Evolutionary conservation across 768 basidiomycete genomes (phyloP), one percentile per base, ranked within the genome.

Genomic region (Lentinus tigrinus): DNA sequence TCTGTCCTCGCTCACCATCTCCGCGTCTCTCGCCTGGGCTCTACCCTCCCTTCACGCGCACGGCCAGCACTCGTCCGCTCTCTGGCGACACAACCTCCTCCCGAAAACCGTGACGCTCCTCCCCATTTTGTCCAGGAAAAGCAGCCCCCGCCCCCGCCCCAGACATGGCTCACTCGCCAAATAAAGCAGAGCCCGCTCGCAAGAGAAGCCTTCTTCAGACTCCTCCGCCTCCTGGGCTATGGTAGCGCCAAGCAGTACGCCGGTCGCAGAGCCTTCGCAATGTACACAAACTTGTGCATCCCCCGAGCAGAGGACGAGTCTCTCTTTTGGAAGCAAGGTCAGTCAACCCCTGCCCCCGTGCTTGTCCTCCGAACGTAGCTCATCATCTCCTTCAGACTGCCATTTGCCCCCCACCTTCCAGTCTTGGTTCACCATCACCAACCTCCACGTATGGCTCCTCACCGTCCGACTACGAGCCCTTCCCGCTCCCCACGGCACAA

Each of bases 371-470:
- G n/a, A n/a, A n/a, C 31, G 31, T 3, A 4, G 46, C 27, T 48
- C 31, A 21, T 11, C 23, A 4, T 24, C 13, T 50, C 17, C 34
- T n/a, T 0, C 65, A 97, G 95, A 84, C 58, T 96, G 91, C 67
- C 79, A 79, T 57, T 80, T 98, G 6, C 94, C 95, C 10, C 89
- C 88, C 13, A 97, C 96, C 0, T 97, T 96, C 73, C 95, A 98
- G 67, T 92, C 96, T 16, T 98, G 95, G 91, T 98, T 98, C 75
- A 92, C 91, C 4, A 75, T 97, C 50, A 93, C 93, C 27, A 94
- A 95, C 63, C 79, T 98, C 27, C 94, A 98, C 73, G 78, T 98
- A 47, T 95, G 95, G 89, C 78, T 98, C 63, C 84, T 95, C 49
- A 88, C 88, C 17, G 89, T 91, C 52, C 89, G 95, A 23, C 81